Base-by-base conservation (phyloP, 2,329 filamentous ascomycete species). In the Laburnicola sp. region DNA sequence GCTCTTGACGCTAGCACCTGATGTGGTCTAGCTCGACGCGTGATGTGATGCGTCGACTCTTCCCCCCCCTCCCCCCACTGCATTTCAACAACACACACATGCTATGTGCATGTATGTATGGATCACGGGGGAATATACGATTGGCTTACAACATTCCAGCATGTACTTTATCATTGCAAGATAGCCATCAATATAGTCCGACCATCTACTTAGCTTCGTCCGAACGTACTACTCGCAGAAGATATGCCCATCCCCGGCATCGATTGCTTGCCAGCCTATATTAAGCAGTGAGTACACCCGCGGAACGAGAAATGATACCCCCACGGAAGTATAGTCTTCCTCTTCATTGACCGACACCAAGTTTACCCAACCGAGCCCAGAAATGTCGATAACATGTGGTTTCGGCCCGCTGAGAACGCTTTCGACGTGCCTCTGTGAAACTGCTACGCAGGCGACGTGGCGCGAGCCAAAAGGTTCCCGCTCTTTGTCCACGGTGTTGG, bases 221-320 rank as follows among this genome's bases (percentile, higher is more conserved):
- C 5, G 26, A 8, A 28, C 9, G 39, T 44, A 46, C 49, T 2
- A 45, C 48, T n/a, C 50, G 30, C 30, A 32, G 30, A 32, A n/a
- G n/a, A 32, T 7, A n/a, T 32, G 30, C 30, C 30, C 7, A 32
- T n/a, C 6, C n/a, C 26, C n/a, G 23, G 23, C 8, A 7, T 34
- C 31, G 4, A 43, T 28, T 1, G 8, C 40, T 6, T 31, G 27
- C 27, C 38, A 40, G 11, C 38, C 25, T 1, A 40, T 27, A 3
- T 40, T n/a, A 28, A 28, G 38, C 25, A 40, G 6, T 10, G 25
- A 40, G 22, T 27, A 28, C 4, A 21, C 25, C 8, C 38, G 11
- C 2, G 25, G 38, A 21, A 40, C 26, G 10, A 34, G 16, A 32
- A 34, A 31, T 31, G n/a, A 23, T 16, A 31, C 9, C 1, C 16